Evolutionary conservation across 2,329 filamentous ascomycete genomes (phyloP).

Genomic region (Mycogone perniciosa): DNA sequence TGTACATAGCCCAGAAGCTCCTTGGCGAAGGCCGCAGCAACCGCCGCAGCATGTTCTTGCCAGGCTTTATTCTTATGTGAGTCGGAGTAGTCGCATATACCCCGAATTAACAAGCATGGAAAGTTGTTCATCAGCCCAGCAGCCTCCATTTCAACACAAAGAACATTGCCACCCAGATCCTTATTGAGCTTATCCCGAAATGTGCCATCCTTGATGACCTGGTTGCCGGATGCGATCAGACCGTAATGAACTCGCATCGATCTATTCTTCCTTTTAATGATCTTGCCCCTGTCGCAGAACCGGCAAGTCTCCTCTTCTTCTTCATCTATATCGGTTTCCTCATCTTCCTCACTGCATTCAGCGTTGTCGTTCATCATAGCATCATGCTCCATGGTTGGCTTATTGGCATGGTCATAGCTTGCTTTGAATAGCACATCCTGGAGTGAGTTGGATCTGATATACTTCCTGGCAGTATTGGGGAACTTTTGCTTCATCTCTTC

Average conservation of each 20-base stretch:
- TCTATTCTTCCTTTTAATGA: neutral
- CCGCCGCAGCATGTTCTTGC: slow-evolving; percentile 30
- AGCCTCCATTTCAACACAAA: slow-evolving; percentile 23
- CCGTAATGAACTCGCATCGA: slow-evolving; percentile 17
- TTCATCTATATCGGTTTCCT: neutral
- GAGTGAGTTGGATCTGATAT: slow-evolving; percentile 2
- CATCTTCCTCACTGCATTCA: neutral
- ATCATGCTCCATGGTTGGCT: neutral
- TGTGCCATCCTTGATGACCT: slow-evolving; percentile 14
- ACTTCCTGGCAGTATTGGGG: slow-evolving; percentile 8
- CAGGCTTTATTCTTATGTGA: slow-evolving; percentile 32
- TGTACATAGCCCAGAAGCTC: slow-evolving; percentile 13
- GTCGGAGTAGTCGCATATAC: slow-evolving; percentile 34
- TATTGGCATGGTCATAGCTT: slow-evolving; percentile 8
- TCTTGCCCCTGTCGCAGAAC: neutral
- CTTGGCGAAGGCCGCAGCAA: slow-evolving; percentile 24
- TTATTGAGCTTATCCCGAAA: slow-evolving; percentile 10
- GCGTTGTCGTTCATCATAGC: neutral
- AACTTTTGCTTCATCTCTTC: neutral
- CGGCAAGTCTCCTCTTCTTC: neutral
- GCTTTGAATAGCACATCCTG: slow-evolving; percentile 16
- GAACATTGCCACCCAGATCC: neutral
- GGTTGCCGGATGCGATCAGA: slow-evolving; percentile 20
- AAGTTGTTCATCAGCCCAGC: slow-evolving; percentile 17
- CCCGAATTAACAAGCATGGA: slow-evolving; percentile 27